Base-by-base conservation (phyloP, 305 asterid species). In the Plantago coronopus region DNA sequence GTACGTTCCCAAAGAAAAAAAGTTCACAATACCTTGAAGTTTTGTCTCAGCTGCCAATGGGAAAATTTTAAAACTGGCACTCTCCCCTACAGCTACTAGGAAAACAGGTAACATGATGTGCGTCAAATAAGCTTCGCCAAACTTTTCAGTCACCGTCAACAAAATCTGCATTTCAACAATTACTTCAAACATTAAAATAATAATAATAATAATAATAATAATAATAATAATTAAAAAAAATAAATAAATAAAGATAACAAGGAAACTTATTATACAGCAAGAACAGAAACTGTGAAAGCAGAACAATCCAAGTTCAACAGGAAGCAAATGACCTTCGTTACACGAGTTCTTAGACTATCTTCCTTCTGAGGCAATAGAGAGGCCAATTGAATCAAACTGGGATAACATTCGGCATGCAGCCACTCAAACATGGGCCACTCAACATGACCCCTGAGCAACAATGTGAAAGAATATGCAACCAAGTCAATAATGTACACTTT, bases 391-490 rank as follows among this genome's bases (percentile, higher is more conserved):
- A 94, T 87, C 84, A 94, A 78, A 75, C 64, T 72, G 74, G 96
- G 91, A 78, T 83, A 86, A 75, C 97, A 94, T 69, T 89, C 96
- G 13, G 50, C 59, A 65, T 87, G 95, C 72, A 94, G 67, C 97
- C 97, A 94, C 71, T 87, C 95, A 81, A 94, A 85, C 63, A 85
- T 74, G 66, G 90, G 88, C 97, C 97, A 94, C 48, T 83, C 97
- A 72, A 73, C 82, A 59, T 65, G 67, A 63, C 85, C 95, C 85
- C 99, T 94, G 89, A 54, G 48, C 56, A 83, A 69, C 45, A 68
- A 66, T 44, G 45, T 58, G 17, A 67, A 60, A 47, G 12, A 50
- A 53, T 76, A 22, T 69, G 74, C n/a, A 61, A 50, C 63, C 17
- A 75, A 59, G 56, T 62, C 48, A 64, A 67, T 62, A 13, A 51